Conservation (phyloP, 2,329 filamentous ascomycete species). For the Stemphylium vesicarium region DNA sequence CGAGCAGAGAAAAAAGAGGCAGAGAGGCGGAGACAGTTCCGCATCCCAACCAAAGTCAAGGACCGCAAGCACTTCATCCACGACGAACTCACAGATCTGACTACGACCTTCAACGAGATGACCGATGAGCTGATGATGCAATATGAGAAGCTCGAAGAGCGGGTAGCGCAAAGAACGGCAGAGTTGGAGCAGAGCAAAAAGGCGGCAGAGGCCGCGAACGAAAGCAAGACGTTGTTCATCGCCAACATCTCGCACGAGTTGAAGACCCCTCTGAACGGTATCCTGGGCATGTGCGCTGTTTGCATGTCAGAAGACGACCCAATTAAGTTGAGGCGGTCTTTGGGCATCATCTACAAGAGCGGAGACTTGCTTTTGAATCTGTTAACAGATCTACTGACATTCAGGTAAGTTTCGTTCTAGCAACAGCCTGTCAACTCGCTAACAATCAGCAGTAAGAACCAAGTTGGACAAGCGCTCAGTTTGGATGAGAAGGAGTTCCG, state of each 20-base stretch:
- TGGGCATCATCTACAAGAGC: slow-evolving; percentile 89
- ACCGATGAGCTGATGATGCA: slow-evolving; percentile 87
- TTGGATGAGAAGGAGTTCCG: slow-evolving; percentile 87
- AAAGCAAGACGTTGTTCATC: slow-evolving; percentile 97
- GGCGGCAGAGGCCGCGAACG: slow-evolving; percentile 91
- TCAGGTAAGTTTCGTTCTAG: slow-evolving; percentile 50
- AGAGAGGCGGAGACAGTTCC: slow-evolving; percentile 66
- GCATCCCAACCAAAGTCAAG: slow-evolving; percentile 82
- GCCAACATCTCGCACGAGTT: slow-evolving; percentile 90
- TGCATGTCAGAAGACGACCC: slow-evolving; percentile 92
- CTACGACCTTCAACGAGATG: slow-evolving; percentile 90
- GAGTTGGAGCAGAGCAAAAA: slow-evolving; percentile 90
- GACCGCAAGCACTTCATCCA: slow-evolving; percentile 77
- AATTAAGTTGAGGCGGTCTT: slow-evolving; percentile 76
- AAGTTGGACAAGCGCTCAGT: slow-evolving; percentile 82
- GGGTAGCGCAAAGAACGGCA: slow-evolving; percentile 80
- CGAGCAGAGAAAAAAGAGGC: slow-evolving; percentile 48
- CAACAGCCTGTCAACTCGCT: neutral
- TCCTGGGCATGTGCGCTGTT: slow-evolving; percentile 90
- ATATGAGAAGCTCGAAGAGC: slow-evolving; percentile 82
- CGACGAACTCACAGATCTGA: slow-evolving; percentile 85
- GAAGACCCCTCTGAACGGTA: slow-evolving; percentile 94
- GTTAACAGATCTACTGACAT: slow-evolving; percentile 86
- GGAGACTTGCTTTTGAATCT: slow-evolving; percentile 84
- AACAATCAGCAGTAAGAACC: slow-evolving; percentile 73